These are phyloP conservation scores for Aspergillus sojae DNA, from an alignment of 2,329 filamentous ascomycete species.

Conservation along the genomic window DNA sequence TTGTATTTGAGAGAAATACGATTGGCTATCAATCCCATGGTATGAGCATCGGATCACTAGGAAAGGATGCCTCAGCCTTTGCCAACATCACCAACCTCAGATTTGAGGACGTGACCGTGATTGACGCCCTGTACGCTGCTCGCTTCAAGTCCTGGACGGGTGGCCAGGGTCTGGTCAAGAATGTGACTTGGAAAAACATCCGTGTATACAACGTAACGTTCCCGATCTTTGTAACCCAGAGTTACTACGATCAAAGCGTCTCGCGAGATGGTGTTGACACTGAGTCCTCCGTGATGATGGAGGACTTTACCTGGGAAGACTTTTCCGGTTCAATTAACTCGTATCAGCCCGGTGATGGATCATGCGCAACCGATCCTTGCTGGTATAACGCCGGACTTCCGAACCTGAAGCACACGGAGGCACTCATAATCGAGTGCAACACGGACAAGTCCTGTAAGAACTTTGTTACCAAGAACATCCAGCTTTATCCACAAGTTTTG, in stretches of 20 bases:
- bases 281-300: conserved; percentile 45
- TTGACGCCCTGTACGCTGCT: conserved; percentile 45
- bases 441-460: conserved; percentile 42
- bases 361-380: conserved; percentile 47
- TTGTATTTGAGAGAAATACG: conserved; percentile 43
- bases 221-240: conserved; percentile 52
- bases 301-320: conserved; percentile 46
- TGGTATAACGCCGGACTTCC: conserved; percentile 48
- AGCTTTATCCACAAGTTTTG: conserved; percentile 35
- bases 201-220: conserved; percentile 49
- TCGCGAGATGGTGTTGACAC: conserved; percentile 36
- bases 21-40: conserved; percentile 50
- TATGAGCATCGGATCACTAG: conserved; percentile 49
- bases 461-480: conserved; percentile 36
- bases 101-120: conserved; percentile 48
- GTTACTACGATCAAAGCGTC: conserved; percentile 46
- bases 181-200: conserved; percentile 50
- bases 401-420: conserved; percentile 44
- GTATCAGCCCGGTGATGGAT: conserved; percentile 46
- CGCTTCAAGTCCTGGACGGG: conserved; percentile 51
- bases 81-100: conserved; percentile 47
- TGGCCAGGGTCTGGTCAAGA: conserved; percentile 46
- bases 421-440: conserved; percentile 48
- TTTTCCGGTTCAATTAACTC: conserved; percentile 48
- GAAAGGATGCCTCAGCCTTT: conserved; percentile 37